A percentile compares a stretch with the other conserved stretches of the same genome.
Conservation (phyloP, 495 filamentous ascomycete species). For the Astrothelium subdiscretum region DNA sequence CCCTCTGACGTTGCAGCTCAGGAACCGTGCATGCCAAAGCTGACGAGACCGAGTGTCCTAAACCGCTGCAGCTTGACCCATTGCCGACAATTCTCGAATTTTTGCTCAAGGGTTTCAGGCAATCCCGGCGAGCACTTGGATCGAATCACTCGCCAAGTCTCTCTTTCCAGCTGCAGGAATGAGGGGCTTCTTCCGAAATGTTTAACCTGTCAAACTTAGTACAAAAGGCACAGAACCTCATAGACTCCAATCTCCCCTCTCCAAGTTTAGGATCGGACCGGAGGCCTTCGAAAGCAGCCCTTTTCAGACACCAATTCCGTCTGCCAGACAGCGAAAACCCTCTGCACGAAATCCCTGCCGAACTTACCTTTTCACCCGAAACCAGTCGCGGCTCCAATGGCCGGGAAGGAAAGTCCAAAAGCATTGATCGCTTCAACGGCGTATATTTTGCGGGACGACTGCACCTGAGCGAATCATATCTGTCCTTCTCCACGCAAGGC, state of each 20-base stretch:
- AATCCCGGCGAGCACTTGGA: background rate
- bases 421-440: slow-evolving; percentile 48
- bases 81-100: background rate
- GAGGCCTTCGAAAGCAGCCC: slow-evolving; percentile 76
- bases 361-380: slow-evolving; percentile 58
- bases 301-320: slow-evolving; percentile 94
- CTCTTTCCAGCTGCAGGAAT: background rate
- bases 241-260: slow-evolving; percentile 64
- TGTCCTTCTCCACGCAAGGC: slow-evolving; percentile 90
- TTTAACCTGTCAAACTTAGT: slow-evolving; percentile 78
- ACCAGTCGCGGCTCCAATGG: slow-evolving; percentile 24
- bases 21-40: background rate
- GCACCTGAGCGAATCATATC: slow-evolving; percentile 83
- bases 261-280: slow-evolving; percentile 40
- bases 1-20: slow-evolving; percentile 2
- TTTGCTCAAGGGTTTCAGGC: background rate
- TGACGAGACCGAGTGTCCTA: background rate
- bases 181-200: slow-evolving; percentile 34
- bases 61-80: background rate
- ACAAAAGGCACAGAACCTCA: slow-evolving; percentile 88
- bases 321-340: slow-evolving; percentile 85
- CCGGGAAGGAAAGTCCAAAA: slow-evolving; percentile 44
- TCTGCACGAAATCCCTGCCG: slow-evolving; percentile 88
- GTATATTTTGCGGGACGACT: slow-evolving; percentile 88
- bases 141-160: background rate